Base-by-base conservation (phyloP, 805 yeast species). In the Yarrowia deformans region DNA sequence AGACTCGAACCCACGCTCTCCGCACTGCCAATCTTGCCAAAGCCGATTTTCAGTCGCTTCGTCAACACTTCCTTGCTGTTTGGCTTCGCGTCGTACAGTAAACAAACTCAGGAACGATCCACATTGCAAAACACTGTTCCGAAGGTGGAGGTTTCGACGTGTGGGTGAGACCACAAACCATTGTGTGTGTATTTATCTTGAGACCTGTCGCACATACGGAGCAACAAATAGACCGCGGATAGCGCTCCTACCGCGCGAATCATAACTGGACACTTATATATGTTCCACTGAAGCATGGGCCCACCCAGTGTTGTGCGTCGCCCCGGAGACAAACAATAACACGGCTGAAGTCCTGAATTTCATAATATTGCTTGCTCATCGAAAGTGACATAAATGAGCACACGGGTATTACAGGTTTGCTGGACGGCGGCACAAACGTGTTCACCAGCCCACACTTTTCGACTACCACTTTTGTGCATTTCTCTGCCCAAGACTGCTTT, bases 71-170 rank as follows among this genome's bases (percentile, higher is more conserved):
- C 23, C 8, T 52, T 52, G 56, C 56, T 52, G n/a, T 52, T 52
- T 34, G 56, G 32, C 42, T 52, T 35, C 18, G 8, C 40, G 13
- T 18, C 14, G 39, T 39, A 39, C 40, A 13, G 54, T 18, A 52
- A 54, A 54, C 58, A 54, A 54, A 19, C 58, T 54, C 58, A 54
- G 58, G 58, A 54, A 54, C 58, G 58, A 54, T 54, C 58, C 58
- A 54, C 58, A 35, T 54, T 8, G n/a, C 13, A 35, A 43, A 54
- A 54, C 58, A 54, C 43, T 13, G 58, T 37, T 34, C 29, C n/a
- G 32, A 34, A 35, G 39, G 55, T 32, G 39, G 39, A 32, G 39
- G 23, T 9, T 5, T 9, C 40, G 12, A 5, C 13, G n/a, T 12
- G 29, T 23, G n/a, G 16, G 50, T 16, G 55, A 32, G 23, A 49